phyloP scores from a whole-genome alignment of 1,139 yeast genomes.

The Scheffersomyces parashehatae region DNA sequence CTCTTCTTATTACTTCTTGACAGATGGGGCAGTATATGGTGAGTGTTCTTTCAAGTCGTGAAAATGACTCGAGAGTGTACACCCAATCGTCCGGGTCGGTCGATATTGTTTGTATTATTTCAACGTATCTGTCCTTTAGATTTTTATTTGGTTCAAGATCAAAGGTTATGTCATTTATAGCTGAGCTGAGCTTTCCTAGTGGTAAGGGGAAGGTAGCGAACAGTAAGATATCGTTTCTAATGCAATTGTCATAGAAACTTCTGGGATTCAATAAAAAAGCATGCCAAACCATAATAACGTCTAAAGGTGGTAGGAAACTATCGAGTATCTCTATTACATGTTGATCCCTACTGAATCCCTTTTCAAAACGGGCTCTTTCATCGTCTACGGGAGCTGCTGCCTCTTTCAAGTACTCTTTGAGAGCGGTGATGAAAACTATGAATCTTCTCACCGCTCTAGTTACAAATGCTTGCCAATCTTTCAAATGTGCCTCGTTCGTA shows the following conservation, averaged over 20 bases:
- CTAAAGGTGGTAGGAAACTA: constrained; percentile 31
- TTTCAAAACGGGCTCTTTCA: no score
- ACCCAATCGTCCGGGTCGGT: constrained; percentile 1
- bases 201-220: constrained; percentile 30
- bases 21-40: constrained; percentile 22
- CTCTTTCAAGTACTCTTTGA: no score
- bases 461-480: constrained; percentile 32
- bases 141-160: constrained; percentile 14
- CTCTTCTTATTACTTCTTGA: constrained; percentile 5
- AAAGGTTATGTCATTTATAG: constrained; percentile 22
- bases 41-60: constrained; percentile 6
- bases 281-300: constrained; percentile 45
- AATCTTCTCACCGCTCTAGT: constrained; percentile 33
- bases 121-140: no score
- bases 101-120: no score
- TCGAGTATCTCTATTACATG: constrained; percentile 3
- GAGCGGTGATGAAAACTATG: constrained; percentile 22
- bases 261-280: constrained; percentile 29
- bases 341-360: constrained; percentile 2
- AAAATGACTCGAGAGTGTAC: constrained; percentile 2
- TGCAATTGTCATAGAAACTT: constrained; percentile 27
- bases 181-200: constrained; percentile 17
- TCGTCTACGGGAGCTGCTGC: no score
- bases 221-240: constrained; percentile 21
- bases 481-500: constrained; percentile 5